Evolutionary conservation across 352 stramenopile species (phyloP).

Genomic region (Halophytophthora batemanensis): DNA sequence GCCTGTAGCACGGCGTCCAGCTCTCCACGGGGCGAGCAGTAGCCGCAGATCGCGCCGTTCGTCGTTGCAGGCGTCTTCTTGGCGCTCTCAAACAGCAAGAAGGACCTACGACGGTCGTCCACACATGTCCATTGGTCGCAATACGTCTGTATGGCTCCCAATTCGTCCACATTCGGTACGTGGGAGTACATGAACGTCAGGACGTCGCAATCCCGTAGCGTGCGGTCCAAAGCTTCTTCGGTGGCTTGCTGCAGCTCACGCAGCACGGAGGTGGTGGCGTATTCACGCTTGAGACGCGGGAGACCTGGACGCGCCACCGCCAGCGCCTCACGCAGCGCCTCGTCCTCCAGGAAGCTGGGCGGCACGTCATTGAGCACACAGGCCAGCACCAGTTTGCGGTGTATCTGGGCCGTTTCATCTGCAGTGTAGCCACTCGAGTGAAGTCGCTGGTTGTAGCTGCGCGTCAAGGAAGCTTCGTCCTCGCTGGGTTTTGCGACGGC

Average conservation of each 20-base stretch:
- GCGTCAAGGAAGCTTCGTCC: background rate
- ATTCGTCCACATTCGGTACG: background rate
- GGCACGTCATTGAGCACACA: slow-evolving; percentile 37
- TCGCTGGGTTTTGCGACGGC: background rate
- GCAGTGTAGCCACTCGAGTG: background rate
- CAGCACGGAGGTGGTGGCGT: slow-evolving; percentile 18
- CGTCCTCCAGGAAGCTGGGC: slow-evolving; percentile 35
- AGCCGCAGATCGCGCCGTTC: slow-evolving; percentile 6
- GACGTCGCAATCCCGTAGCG: slow-evolving; percentile 16
- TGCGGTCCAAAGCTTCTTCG: slow-evolving; percentile 3
- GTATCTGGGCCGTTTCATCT: slow-evolving; percentile 14
- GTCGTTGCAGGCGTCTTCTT: background rate
- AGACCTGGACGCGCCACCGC: slow-evolving; percentile 21
- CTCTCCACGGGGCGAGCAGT: slow-evolving; percentile 9
- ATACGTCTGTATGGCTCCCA: background rate
- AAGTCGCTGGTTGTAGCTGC: background rate
- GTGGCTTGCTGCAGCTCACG: slow-evolving; percentile 15
- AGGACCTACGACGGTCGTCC: slow-evolving; percentile 16
- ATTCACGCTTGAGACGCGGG: slow-evolving; percentile 15
- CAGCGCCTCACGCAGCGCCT: slow-evolving; percentile 32
- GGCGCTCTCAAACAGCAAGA: slow-evolving; percentile 21
- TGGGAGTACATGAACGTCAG: slow-evolving; percentile 29
- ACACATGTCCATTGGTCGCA: slow-evolving; percentile 18
- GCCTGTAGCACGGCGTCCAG: slow-evolving; percentile 5
- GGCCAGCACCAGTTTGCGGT: slow-evolving; percentile 41